Evolutionary conservation across 192 early-diverging fungal genomes (phyloP).

Genomic region (Podila epicladia): DNA sequence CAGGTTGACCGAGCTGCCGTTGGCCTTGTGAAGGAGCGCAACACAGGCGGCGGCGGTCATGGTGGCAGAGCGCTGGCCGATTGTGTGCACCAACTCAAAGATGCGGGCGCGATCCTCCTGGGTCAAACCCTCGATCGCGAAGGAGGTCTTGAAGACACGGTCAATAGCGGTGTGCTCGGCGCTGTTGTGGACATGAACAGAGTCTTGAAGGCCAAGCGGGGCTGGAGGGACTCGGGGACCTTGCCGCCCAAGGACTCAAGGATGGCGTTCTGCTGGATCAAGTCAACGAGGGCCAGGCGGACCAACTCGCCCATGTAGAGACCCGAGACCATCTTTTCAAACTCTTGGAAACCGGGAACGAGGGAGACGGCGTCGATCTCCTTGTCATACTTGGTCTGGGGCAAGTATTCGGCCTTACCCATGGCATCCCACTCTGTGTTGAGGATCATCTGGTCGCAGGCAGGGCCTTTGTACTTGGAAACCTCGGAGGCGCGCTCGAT

Average conservation of each 20-base stretch:
- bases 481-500: constrained; percentile 83
- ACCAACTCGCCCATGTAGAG: constrained; percentile 94
- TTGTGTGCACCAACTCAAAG: constrained; percentile 71
- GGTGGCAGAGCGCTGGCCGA: constrained; percentile 76
- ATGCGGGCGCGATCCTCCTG: constrained; percentile 71
- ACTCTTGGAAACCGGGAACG: constrained; percentile 87
- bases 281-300: constrained; percentile 82
- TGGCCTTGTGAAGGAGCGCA: constrained; percentile 60
- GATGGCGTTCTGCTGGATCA: constrained; percentile 81
- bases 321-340: constrained; percentile 98
- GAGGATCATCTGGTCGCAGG: constrained; percentile 85
- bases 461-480: constrained; percentile 66
- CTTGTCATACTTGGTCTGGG: constrained; percentile 88
- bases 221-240: constrained; percentile 68
- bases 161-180: constrained; percentile 67
- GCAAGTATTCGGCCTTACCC: constrained; percentile 78
- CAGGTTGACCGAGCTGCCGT: constrained; percentile 62
- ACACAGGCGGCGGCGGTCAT: constrained; percentile 86
- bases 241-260: constrained; percentile 75
- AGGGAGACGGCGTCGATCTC: constrained; percentile 80
- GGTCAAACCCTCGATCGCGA: constrained; percentile 63
- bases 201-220: constrained; percentile 82
- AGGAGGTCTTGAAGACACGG: constrained; percentile 70
- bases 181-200: constrained; percentile 70
- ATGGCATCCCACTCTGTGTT: constrained; percentile 97